These are phyloP conservation scores for Byssothecium circinans DNA, from an alignment of 2,329 filamentous ascomycete species.

Conservation along the genomic window DNA sequence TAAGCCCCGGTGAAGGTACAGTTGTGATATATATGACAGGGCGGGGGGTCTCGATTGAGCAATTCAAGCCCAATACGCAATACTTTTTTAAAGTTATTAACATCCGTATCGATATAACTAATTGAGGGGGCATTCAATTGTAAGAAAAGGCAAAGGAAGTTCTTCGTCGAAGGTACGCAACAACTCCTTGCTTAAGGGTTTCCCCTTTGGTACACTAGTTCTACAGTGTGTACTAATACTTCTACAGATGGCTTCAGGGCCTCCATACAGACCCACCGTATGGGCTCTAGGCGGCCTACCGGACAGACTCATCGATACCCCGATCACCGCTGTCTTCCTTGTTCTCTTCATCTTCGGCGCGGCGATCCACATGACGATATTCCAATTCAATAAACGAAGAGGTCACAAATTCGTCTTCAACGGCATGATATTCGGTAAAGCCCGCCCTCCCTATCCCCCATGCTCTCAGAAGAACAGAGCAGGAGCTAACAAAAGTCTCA, in stretches of 20 bases:
- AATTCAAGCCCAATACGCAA: no score
- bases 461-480: not conserved
- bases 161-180: no score
- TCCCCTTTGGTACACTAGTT: no score
- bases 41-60: no score
- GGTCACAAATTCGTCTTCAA: constrained; percentile 49
- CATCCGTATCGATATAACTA: no score
- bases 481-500: not conserved
- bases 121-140: no score
- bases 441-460: not conserved
- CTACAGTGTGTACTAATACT: not conserved
- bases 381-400: constrained; percentile 41
- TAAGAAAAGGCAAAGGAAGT: no score
- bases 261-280: constrained; percentile 33
- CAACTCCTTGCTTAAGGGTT: no score
- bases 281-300: constrained; percentile 45
- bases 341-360: constrained; percentile 46
- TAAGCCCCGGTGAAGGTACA: no score
- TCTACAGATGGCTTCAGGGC: constrained; percentile 14
- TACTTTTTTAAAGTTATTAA: no score
- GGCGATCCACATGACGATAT: constrained; percentile 46
- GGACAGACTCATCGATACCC: constrained; percentile 43
- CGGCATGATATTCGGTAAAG: constrained; percentile 43
- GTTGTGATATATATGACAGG: no score
- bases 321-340: constrained; percentile 46